Evolutionary conservation across 768 basidiomycete species (phyloP).

Genomic region (Suillus americanus): DNA sequence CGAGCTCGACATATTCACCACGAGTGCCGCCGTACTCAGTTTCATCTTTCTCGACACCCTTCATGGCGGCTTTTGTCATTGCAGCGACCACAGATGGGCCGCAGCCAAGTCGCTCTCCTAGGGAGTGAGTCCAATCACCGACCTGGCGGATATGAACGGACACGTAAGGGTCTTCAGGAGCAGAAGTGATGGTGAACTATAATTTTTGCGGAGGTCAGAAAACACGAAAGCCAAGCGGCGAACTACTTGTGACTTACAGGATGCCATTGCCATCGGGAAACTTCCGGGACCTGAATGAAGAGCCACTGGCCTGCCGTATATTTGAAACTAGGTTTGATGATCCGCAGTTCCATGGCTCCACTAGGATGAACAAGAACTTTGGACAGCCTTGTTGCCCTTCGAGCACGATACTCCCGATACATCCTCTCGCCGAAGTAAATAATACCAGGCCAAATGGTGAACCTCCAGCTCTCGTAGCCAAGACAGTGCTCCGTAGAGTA

Average conservation of each 20-base stretch:
- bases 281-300: constrained; percentile 84
- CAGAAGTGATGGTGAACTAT: constrained; percentile 93
- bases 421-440: constrained; percentile 87
- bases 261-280: constrained; percentile 89
- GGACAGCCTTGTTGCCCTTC: constrained; percentile 74
- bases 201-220: background rate
- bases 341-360: constrained; percentile 92
- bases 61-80: constrained; percentile 79
- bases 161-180: constrained; percentile 91
- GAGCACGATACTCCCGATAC: constrained; percentile 79
- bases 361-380: constrained; percentile 90
- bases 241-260: constrained; percentile 59
- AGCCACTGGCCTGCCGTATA: constrained; percentile 93
- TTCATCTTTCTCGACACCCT: constrained; percentile 66
- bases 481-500: constrained; percentile 86
- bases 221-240: background rate
- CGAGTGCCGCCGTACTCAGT: constrained; percentile 45
- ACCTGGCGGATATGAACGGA: constrained; percentile 93
- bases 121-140: constrained; percentile 81
- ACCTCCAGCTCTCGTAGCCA: constrained; percentile 90
- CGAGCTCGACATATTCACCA: constrained; percentile 82
- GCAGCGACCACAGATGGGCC: constrained; percentile 74
- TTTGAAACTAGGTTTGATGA: constrained; percentile 88
- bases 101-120: constrained; percentile 85
- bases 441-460: constrained; percentile 89